These are phyloP conservation scores for Ajuga reptans DNA, from an alignment of 305 asterid species.

Conservation along the genomic window DNA sequence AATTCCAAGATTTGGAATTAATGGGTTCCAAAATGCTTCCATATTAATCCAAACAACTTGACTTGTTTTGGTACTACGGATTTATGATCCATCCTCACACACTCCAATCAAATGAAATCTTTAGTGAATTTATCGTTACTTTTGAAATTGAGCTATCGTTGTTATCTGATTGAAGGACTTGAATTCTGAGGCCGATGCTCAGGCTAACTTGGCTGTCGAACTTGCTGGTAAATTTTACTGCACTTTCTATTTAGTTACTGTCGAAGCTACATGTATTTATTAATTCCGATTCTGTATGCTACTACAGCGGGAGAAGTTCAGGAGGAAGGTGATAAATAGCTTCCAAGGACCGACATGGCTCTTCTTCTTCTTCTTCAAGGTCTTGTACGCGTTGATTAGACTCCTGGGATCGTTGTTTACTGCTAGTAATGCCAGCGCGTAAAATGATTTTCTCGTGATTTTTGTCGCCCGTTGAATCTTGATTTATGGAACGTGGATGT, in stretches of 20 bases:
- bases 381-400: slow-evolving; percentile 9
- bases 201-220: slow-evolving; percentile 80
- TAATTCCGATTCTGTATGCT: background rate
- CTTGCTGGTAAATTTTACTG: slow-evolving; percentile 57
- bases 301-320: slow-evolving; percentile 67
- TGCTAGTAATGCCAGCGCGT: slow-evolving; percentile 1
- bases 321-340: slow-evolving; percentile 57
- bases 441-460: slow-evolving; percentile 3
- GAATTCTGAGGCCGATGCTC: slow-evolving; percentile 92
- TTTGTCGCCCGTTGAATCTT: background rate
- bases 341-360: background rate
- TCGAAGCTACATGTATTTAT: background rate
- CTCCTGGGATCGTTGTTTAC: slow-evolving; percentile 7
- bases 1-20: no score
- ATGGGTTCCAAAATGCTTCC: background rate
- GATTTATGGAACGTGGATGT: background rate
- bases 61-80: no score
- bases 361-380: background rate
- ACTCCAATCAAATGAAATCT: background rate
- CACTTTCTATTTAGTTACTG: background rate
- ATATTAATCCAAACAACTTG: background rate
- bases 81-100: background rate
- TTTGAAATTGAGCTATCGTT: slow-evolving; percentile 7
- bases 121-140: background rate
- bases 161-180: slow-evolving; percentile 47